Percentiles rank a stretch among this genome's conserved stretches.
Conservation (phyloP, 495 filamentous ascomycete genomes). For the Hyaloscypha variabilis region DNA sequence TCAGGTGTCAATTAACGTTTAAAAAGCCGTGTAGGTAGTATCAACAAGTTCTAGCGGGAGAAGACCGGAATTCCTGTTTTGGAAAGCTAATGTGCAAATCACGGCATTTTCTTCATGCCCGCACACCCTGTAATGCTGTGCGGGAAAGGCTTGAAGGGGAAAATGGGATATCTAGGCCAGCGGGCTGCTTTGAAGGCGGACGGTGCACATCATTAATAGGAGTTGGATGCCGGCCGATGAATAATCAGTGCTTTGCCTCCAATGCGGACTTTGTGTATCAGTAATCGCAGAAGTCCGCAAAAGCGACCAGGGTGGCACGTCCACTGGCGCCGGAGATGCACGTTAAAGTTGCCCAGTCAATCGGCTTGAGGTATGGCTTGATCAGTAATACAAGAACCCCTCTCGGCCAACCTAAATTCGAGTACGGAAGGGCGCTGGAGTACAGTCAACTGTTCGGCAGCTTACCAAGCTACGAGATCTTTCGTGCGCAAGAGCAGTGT, state of each 20-base stretch:
- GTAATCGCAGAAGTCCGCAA: neutral
- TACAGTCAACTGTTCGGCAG: neutral
- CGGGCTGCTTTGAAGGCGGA: neutral
- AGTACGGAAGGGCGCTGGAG: neutral
- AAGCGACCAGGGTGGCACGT: neutral
- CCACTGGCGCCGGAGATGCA: neutral
- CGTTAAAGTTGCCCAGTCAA: neutral
- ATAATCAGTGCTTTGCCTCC: neutral
- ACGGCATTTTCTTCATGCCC: neutral
- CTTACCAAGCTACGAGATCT: neutral
- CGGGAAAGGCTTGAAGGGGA: neutral
- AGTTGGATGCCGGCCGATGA: neutral
- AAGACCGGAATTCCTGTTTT: neutral
- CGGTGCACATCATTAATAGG: neutral
- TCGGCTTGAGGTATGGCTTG: neutral
- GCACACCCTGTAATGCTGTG: neutral
- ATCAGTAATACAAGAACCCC: constrained; percentile 1
- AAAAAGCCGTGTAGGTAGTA: too few relatives aligned
- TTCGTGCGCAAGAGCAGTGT: neutral
- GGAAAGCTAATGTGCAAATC: neutral
- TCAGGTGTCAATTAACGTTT: too few relatives aligned
- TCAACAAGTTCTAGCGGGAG: too few relatives aligned
- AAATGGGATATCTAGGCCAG: neutral
- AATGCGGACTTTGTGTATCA: neutral
- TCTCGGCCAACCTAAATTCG: neutral